A percentile compares a stretch with the other conserved stretches of the same genome.
Evolutionary conservation across 2,329 filamentous ascomycete species (phyloP).

Genomic region (Dryadomyces quercivorus): DNA sequence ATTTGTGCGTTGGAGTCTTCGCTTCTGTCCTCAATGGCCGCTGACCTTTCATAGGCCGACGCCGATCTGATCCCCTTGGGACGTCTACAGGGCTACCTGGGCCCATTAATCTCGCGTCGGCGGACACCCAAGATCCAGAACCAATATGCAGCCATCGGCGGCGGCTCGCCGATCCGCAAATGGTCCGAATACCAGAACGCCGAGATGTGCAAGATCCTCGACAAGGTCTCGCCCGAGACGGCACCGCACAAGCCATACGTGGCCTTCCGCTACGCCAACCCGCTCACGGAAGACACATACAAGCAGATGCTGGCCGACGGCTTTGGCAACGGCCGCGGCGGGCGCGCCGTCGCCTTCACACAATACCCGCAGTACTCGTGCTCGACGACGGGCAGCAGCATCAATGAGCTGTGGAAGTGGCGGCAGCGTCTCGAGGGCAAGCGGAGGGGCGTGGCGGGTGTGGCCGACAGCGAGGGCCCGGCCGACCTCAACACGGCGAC

Average conservation of each 20-base stretch:
- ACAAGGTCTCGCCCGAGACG: constrained; percentile 80
- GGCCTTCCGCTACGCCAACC: constrained; percentile 89
- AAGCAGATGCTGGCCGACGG: constrained; percentile 70
- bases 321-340: constrained; percentile 81
- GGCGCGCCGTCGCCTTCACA: constrained; percentile 89
- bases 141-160: constrained; percentile 90
- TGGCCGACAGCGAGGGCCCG: constrained; percentile 23
- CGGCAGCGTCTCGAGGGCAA: constrained; percentile 77
- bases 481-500: constrained; percentile 8
- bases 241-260: constrained; percentile 97
- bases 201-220: constrained; percentile 96
- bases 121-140: constrained; percentile 94
- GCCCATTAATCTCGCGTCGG: constrained; percentile 72
- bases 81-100: constrained; percentile 79
- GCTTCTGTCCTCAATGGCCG: too few relatives aligned
- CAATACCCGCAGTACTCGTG: constrained; percentile 99
- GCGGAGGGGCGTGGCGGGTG: constrained; percentile 25
- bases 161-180: constrained; percentile 93
- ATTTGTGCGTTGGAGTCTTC: neutral
- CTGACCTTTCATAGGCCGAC: constrained; percentile 51
- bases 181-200: constrained; percentile 92
- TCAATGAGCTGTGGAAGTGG: constrained; percentile 99
- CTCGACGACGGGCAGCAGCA: constrained; percentile 87
- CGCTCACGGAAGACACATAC: constrained; percentile 92
- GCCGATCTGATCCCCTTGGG: constrained; percentile 93